phyloP scores from a whole-genome alignment of 2,329 filamentous ascomycete genomes.

The Aphanocladium album region DNA sequence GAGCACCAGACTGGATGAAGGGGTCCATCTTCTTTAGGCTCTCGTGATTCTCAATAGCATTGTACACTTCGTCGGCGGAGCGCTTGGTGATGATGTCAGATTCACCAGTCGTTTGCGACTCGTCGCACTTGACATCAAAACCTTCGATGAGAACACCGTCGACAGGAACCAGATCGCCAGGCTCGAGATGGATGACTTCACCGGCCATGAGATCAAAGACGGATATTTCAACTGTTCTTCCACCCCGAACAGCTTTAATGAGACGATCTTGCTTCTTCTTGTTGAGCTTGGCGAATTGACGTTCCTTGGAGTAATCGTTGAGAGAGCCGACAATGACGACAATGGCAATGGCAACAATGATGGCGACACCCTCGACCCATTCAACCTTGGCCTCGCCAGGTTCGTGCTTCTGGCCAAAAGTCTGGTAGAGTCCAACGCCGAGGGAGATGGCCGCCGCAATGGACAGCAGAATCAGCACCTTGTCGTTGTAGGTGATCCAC shows the following conservation, averaged over 20 bases:
- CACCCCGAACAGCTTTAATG: conserved; percentile 67
- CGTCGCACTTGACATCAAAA: conserved; percentile 70
- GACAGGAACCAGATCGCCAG: conserved; percentile 68
- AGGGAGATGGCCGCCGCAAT: conserved; percentile 68
- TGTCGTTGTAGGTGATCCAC: conserved; percentile 83
- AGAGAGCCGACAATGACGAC: conserved; percentile 72
- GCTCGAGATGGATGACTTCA: conserved; percentile 68
- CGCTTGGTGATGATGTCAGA: conserved; percentile 70
- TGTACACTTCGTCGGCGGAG: conserved; percentile 61
- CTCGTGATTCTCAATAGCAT: conserved; percentile 62
- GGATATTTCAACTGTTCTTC: conserved; percentile 63
- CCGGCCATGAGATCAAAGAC: conserved; percentile 66
- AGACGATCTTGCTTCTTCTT: conserved; percentile 72
- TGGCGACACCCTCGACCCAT: conserved; percentile 79
- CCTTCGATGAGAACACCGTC: conserved; percentile 70
- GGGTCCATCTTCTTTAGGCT: conserved; percentile 69
- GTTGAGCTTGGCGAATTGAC: conserved; percentile 73
- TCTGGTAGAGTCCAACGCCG: conserved; percentile 70
- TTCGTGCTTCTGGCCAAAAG: conserved; percentile 55
- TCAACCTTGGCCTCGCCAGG: conserved; percentile 54
- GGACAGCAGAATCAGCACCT: conserved; percentile 68
- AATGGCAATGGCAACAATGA: conserved; percentile 73
- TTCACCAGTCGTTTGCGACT: conserved; percentile 74
- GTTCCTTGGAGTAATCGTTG: conserved; percentile 77
- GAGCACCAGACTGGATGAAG: conserved; percentile 79